These are phyloP conservation scores for Venturia nashicola DNA, from an alignment of 2,329 filamentous ascomycete genomes.

Conservation along the genomic window DNA sequence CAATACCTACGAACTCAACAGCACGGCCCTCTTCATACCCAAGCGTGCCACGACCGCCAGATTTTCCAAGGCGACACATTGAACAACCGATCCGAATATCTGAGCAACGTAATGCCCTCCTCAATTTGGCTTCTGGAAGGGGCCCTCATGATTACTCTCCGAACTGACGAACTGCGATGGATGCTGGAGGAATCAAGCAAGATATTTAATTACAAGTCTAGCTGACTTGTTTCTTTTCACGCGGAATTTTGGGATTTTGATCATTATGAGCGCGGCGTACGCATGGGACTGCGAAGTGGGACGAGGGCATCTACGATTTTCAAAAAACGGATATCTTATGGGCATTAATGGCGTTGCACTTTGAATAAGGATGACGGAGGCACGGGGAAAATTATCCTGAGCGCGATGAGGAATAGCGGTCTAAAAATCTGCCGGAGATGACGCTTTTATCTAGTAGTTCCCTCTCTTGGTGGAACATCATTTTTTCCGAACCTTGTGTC, in stretches of 20 bases:
- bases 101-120: not conserved
- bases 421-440: not conserved
- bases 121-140: not conserved
- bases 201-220: not conserved
- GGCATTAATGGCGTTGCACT: not conserved
- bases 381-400: not conserved
- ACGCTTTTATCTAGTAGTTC: not conserved
- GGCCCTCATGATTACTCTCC: not conserved
- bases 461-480: not conserved
- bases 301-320: not conserved
- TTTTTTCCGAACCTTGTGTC: not conserved
- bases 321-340: not conserved
- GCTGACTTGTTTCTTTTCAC: not conserved
- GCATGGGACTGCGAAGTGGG: not conserved
- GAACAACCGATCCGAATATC: not conserved
- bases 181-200: not conserved
- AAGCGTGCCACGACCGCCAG: not conserved
- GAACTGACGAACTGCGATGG: not conserved
- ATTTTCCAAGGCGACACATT: not conserved
- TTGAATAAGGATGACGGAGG: not conserved
- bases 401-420: not conserved
- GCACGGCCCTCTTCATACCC: not conserved
- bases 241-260: not conserved
- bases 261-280: not conserved
- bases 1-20: not conserved